phyloP scores from a whole-genome alignment of 164 flowering plant species.

The Sextonia rubra region DNA sequence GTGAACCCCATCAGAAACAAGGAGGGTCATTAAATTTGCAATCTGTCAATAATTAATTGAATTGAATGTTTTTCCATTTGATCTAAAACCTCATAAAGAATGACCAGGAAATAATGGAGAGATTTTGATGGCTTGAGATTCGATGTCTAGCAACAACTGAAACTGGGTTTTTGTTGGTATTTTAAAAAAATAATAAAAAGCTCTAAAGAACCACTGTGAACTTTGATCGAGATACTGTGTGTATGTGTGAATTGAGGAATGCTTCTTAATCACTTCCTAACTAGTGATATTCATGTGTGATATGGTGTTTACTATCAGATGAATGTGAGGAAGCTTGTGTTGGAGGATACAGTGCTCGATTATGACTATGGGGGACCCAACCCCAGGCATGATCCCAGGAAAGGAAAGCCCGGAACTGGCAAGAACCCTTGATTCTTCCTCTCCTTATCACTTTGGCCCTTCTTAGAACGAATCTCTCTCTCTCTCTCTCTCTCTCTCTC shows the following conservation, averaged over 20 bases:
- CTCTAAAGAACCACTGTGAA: too few species aligned
- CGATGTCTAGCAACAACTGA: too few species aligned
- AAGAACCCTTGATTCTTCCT: slow-evolving; percentile 5
- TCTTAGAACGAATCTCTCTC: not conserved
- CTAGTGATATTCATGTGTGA: not conserved
- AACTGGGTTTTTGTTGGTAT: too few species aligned
- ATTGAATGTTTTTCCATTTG: too few species aligned
- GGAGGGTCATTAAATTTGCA: too few species aligned
- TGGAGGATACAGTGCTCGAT: slow-evolving; percentile 12
- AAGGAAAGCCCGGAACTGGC: slow-evolving; percentile 16
- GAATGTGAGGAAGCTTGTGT: slow-evolving; percentile 20
- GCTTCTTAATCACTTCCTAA: not conserved
- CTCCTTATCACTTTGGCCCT: not conserved
- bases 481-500: slow-evolving; percentile 1
- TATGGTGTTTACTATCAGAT: slow-evolving; percentile 3
- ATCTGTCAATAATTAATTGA: too few species aligned
- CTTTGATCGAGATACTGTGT: not conserved
- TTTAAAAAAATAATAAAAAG: too few species aligned
- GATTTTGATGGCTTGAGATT: too few species aligned
- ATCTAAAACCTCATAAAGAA: too few species aligned
- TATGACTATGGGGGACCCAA: slow-evolving; percentile 26
- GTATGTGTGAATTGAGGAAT: not conserved
- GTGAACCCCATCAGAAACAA: too few species aligned
- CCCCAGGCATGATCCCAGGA: slow-evolving; percentile 20
- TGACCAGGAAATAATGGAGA: too few species aligned